Evolutionary conservation across 352 stramenopile species (phyloP).

Genomic region (Phytophthora melonis): DNA sequence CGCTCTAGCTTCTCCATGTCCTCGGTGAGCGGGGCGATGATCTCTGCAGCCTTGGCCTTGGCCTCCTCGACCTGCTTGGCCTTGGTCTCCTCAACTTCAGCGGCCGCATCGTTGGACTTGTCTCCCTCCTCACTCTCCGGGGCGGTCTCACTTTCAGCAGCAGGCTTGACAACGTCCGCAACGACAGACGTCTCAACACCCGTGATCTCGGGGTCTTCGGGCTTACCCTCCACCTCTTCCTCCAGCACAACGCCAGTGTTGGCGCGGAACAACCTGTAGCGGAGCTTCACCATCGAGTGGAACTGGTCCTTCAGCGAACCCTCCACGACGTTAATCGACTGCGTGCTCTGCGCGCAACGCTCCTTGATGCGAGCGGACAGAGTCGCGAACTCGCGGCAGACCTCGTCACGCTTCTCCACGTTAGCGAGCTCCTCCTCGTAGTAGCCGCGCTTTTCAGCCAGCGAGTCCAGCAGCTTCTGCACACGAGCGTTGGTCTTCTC

Average conservation of each 20-base stretch:
- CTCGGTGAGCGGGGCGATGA: slow-evolving; percentile 62
- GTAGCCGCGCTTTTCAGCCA: slow-evolving; percentile 77
- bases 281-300: slow-evolving; percentile 78
- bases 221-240: slow-evolving; percentile 48
- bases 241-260: slow-evolving; percentile 58
- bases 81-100: slow-evolving; percentile 29
- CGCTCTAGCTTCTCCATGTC: slow-evolving; percentile 89
- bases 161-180: slow-evolving; percentile 22
- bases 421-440: slow-evolving; percentile 81
- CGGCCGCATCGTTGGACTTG: slow-evolving; percentile 27
- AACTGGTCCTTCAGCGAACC: slow-evolving; percentile 84
- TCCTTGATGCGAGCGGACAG: slow-evolving; percentile 83
- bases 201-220: slow-evolving; percentile 46
- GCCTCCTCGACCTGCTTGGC: slow-evolving; percentile 32
- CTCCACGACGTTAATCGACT: slow-evolving; percentile 83
- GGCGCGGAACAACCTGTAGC: slow-evolving; percentile 72
- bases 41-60: slow-evolving; percentile 40
- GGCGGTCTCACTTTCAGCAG: slow-evolving; percentile 21
- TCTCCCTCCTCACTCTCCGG: slow-evolving; percentile 44
- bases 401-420: slow-evolving; percentile 79
- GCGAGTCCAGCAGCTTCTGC: slow-evolving; percentile 69
- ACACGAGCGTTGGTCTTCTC: slow-evolving; percentile 81
- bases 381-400: slow-evolving; percentile 81
- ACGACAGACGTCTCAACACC: slow-evolving; percentile 33
- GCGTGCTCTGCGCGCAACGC: slow-evolving; percentile 72